Percentiles rank a stretch among this genome's conserved stretches.
Conservation (phyloP, 345 rosid genomes). For the Chamaenerion angustifolium region DNA sequence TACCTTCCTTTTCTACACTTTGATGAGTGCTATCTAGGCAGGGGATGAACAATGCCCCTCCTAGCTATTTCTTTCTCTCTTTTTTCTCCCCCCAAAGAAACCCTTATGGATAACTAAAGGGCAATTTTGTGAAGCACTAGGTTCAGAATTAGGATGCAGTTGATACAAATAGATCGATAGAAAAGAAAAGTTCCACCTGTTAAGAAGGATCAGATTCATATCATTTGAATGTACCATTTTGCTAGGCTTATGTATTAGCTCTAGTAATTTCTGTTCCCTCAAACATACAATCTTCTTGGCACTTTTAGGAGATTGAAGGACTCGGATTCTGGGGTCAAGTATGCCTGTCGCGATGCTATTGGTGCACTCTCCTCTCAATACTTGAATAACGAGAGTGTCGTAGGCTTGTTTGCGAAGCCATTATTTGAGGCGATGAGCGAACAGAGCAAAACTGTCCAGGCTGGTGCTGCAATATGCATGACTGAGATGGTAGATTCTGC, state of each 20-base stretch:
- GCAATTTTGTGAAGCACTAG: too few relatives aligned
- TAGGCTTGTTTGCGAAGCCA: conserved; percentile 75
- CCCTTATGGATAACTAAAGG: too few relatives aligned
- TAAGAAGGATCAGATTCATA: too few relatives aligned
- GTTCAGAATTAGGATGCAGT: too few relatives aligned
- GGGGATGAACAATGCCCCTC: too few relatives aligned
- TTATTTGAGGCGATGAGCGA: conserved; percentile 95
- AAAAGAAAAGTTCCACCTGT: too few relatives aligned
- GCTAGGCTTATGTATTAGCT: not conserved
- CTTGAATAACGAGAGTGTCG: conserved; percentile 44
- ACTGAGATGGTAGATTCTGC: conserved; percentile 85
- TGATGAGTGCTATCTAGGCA: too few relatives aligned
- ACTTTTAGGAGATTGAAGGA: conserved; percentile 43
- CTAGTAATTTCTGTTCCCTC: not conserved
- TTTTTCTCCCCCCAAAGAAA: too few relatives aligned
- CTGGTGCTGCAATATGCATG: conserved; percentile 84
- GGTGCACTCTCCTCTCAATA: conserved; percentile 60
- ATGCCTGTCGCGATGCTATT: conserved; percentile 81
- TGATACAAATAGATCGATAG: too few relatives aligned
- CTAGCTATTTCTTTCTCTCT: too few relatives aligned
- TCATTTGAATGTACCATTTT: too few relatives aligned
- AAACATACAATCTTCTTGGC: not conserved
- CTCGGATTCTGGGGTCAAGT: conserved; percentile 83
- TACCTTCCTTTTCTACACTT: too few relatives aligned
- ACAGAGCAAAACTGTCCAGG: conserved; percentile 79